Evolutionary conservation across 1,139 yeast genomes (phyloP), one percentile per base, ranked within the genome.

Genomic region (Yamadazyma taylorii): DNA sequence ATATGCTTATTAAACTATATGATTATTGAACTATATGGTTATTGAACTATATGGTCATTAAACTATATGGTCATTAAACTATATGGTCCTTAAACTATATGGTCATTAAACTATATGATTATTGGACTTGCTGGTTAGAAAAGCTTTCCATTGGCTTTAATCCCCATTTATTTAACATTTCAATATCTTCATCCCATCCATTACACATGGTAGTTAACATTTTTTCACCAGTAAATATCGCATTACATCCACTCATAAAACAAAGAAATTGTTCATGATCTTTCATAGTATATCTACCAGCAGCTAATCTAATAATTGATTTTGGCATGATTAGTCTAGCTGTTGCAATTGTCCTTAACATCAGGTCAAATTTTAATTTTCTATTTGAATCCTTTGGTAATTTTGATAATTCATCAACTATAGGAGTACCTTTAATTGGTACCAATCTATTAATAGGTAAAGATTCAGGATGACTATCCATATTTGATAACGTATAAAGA

Each of bases 161-260:
- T 0, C 94, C 94, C 92, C 92, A 85, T 49, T 73, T 76, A 3
- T 60, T 57, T 27, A 85, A 63, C 87, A 85, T 78, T 8, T 61
- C 71, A 46, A 73, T 81, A 55, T 85, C 94, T 54, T 84, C 92
- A 34, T 84, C 88, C 92, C 92, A 85, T 3, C 89, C 90, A 46
- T 79, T 81, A 56, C 94, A 85, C 81, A 81, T 79, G 3, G 94
- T 85, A 3, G 94, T 85, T 43, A 85, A 63, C 92, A 85, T 85
- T 50, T 75, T 79, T 58, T 85, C 84, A 16, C 94, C 94, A 0
- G 92, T 85, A 57, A 85, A 85, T 35, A 85, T 81, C 12, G 92
- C 90, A 60, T 85, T 85, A 42, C 84, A 81, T 10, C 94, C 94
- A 32, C 85, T 79, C 79, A 82, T 72, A 56, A 85, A 85, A 48